Evolutionary conservation across 176 grass and related monocot genomes (phyloP), one percentile per base, ranked within the genome.

Genomic region (Lolium multiflorum): DNA sequence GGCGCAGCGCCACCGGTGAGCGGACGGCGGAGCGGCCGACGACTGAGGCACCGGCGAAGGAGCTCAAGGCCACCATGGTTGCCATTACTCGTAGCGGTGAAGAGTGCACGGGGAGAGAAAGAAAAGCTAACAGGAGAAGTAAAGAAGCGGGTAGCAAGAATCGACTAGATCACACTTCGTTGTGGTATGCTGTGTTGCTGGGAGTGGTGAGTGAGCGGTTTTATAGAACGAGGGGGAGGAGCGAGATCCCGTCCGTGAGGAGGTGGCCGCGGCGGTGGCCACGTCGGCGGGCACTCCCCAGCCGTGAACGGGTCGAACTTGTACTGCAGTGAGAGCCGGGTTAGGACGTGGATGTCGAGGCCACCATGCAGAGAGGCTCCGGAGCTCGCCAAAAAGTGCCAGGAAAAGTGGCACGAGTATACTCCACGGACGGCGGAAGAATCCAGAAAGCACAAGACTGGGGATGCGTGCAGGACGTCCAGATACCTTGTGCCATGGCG

Each of bases 271-370:
- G 31, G 31, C 31, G 31, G 31, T 35, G 31, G 31, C 31, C 31
- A 35, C 31, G 31, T 35, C 31, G 31, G 31, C 31, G 31, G 31
- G 31, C 31, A 35, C 31, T 35, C 31, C 31, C 31, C 31, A 35
- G 31, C 31, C 31, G 31, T 35, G 31, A 35, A 35, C 31, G 31
- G 31, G 31, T 35, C 31, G 31, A 35, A 35, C 31, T 35, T 35
- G 31, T 35, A 35, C 2, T 35, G 2, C 31, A 35, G 31, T 35
- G 31, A 35, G 31, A 35, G 31, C 31, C 31, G 3, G 31, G 31
- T 35, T 35, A 35, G 31, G 31, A 35, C 31, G 82, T 84, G 82
- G 82, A 63, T 12, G 44, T 1, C 58, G 2, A 84, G 56, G 41
- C 5, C 26, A 84, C 82, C 82, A 59, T 14, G 57, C 11, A 50